Evolutionary conservation across 2,329 filamentous ascomycete genomes (phyloP).

Genomic region (Paraphaeosphaeria minitans): DNA sequence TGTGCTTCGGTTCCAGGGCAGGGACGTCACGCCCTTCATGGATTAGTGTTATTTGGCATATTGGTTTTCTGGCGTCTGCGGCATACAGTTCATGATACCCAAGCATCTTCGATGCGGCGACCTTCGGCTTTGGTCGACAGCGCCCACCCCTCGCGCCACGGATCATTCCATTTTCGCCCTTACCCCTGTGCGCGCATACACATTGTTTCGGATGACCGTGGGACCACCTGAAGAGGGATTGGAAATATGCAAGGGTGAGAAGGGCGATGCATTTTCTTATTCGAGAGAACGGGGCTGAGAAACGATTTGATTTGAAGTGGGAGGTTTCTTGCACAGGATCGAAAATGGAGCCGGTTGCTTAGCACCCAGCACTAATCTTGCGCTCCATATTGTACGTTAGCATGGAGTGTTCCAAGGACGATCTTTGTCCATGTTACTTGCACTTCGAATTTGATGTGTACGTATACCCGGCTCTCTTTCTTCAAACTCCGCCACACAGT

Average conservation of each 20-base stretch:
- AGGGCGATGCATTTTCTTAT: not conserved
- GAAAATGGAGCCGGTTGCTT: not conserved
- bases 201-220: not conserved
- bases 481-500: no score
- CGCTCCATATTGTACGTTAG: no score
- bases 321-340: not conserved
- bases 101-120: conserved; percentile 11
- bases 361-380: no score
- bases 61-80: conserved; percentile 16
- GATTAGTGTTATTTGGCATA: conserved; percentile 14
- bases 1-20: conserved; percentile 36
- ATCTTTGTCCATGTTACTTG: no score
- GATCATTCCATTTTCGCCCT: not conserved
- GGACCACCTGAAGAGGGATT: not conserved
- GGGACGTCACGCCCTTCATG: conserved; percentile 35
- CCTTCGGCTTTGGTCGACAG: conserved; percentile 3
- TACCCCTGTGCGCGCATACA: not conserved
- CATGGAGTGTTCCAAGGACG: no score
- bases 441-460: no score
- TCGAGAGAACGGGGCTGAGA: not conserved
- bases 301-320: not conserved
- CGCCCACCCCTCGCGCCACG: not conserved
- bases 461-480: no score
- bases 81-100: conserved; percentile 12
- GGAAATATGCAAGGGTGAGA: not conserved